A percentile compares a stretch with the other conserved stretches of the same genome.
Evolutionary conservation across 495 filamentous ascomycete species (phyloP).

Genomic region (Trichoderma erinaceum): DNA sequence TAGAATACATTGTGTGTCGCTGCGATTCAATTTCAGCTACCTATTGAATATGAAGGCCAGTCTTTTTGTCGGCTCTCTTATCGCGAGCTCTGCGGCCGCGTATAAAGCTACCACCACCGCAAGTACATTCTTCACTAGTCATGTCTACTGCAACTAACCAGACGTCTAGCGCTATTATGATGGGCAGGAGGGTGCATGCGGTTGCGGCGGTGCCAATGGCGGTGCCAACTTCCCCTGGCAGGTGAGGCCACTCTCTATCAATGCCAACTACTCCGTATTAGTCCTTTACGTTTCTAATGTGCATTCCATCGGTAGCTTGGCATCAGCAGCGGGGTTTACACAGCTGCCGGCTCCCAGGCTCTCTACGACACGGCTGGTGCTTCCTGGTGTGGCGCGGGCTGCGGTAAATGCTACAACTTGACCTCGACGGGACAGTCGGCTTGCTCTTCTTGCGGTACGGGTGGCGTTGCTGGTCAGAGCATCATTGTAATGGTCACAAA

Average conservation of each 20-base stretch:
- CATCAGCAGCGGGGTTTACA: conserved; percentile 23
- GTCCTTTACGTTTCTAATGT: not conserved
- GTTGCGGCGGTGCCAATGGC: conserved; percentile 26
- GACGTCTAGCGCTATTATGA: conserved; percentile 30
- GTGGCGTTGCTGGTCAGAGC: conserved; percentile 29
- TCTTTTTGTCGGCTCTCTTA: not conserved
- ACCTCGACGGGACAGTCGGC: conserved; percentile 33
- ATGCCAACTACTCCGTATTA: not conserved
- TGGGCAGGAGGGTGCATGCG: conserved; percentile 30
- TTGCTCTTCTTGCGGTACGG: conserved; percentile 28
- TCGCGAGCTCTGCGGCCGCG: not conserved
- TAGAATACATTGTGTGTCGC: not conserved
- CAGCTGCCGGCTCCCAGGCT: conserved; percentile 30
- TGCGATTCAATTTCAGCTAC: not conserved
- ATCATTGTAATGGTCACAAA: conserved; percentile 42
- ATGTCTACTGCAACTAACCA: not conserved
- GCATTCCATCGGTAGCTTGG: not conserved
- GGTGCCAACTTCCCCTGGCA: conserved; percentile 26
- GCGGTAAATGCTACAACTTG: conserved; percentile 36
- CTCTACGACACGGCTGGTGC: conserved; percentile 24
- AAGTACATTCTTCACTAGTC: not conserved
- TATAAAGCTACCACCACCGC: conserved; percentile 1
- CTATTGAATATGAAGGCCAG: not conserved
- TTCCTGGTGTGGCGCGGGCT: conserved; percentile 36
- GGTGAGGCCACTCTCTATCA: conserved; percentile 15